phyloP scores from a whole-genome alignment of 805 yeast genomes.

The Jamesozyma piceae region DNA sequence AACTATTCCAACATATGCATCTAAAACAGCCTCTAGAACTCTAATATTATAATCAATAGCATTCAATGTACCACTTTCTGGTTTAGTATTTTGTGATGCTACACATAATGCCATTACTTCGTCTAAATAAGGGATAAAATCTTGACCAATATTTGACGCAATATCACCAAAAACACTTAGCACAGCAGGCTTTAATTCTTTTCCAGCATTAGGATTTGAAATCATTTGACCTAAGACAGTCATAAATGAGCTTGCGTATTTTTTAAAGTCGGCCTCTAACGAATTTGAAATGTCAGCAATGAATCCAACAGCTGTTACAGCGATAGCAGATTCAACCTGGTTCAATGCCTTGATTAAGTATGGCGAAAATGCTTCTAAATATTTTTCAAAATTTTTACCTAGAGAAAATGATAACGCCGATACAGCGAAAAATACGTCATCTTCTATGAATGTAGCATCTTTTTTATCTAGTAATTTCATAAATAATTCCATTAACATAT shows the following conservation, averaged over 20 bases:
- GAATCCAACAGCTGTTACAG: slow-evolving; percentile 86
- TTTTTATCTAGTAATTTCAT: slow-evolving; percentile 55
- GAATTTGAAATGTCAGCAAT: slow-evolving; percentile 93
- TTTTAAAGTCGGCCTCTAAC: slow-evolving; percentile 60
- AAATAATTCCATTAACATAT: slow-evolving; percentile 75
- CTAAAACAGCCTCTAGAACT: slow-evolving; percentile 82
- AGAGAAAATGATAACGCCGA: slow-evolving; percentile 81
- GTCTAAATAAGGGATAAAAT: slow-evolving; percentile 65
- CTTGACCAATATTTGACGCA: slow-evolving; percentile 76
- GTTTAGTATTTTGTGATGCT: slow-evolving; percentile 51
- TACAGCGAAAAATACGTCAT: slow-evolving; percentile 86
- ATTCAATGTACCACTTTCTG: slow-evolving; percentile 63
- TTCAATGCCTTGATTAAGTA: slow-evolving; percentile 68
- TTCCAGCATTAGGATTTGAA: slow-evolving; percentile 55
- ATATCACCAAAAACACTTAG: slow-evolving; percentile 93
- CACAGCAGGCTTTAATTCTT: slow-evolving; percentile 79
- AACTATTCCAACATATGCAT: slow-evolving; percentile 90
- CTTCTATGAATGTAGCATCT: slow-evolving; percentile 71
- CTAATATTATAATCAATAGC: slow-evolving; percentile 63
- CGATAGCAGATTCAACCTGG: slow-evolving; percentile 74
- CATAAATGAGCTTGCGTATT: slow-evolving; percentile 77
- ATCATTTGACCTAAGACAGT: slow-evolving; percentile 67
- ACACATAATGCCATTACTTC: slow-evolving; percentile 73
- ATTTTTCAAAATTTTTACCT: slow-evolving; percentile 60
- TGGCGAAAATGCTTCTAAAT: slow-evolving; percentile 77